A percentile compares a stretch with the other conserved stretches of the same genome.
phyloP scores from a whole-genome alignment of 2,329 filamentous ascomycete genomes.

The Fusarium pseudograminearum region DNA sequence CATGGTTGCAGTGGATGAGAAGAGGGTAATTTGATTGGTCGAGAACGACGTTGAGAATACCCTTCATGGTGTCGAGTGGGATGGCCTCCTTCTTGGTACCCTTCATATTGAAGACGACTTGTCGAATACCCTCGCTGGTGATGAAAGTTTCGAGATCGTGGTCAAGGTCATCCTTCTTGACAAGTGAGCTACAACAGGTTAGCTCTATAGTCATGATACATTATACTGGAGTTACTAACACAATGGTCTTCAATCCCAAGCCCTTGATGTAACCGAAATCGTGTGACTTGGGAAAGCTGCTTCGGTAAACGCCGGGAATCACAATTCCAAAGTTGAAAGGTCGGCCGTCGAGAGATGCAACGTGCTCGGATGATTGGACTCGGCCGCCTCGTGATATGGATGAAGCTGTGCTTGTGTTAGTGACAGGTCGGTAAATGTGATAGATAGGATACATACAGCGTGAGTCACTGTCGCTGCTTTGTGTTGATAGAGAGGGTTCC shows the following conservation, averaged over 20 bases:
- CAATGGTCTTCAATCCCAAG: conserved; percentile 80
- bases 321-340: conserved; percentile 84
- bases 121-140: conserved; percentile 73
- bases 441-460: conserved; percentile 24
- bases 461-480: conserved; percentile 35
- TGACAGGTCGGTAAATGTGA: neutral
- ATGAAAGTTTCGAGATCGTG: conserved; percentile 72
- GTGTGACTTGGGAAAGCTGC: conserved; percentile 78
- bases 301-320: conserved; percentile 80
- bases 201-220: conserved; percentile 6
- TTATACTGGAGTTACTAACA: conserved; percentile 64
- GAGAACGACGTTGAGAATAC: conserved; percentile 78
- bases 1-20: conserved; percentile 93
- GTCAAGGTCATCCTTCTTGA: conserved; percentile 69
- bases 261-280: conserved; percentile 77
- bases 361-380: conserved; percentile 32
- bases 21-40: conserved; percentile 81
- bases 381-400: conserved; percentile 31
- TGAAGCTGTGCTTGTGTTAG: conserved; percentile 37
- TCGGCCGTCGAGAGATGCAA: conserved; percentile 48
- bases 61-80: conserved; percentile 73
- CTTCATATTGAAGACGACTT: conserved; percentile 80
- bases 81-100: conserved; percentile 89
- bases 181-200: conserved; percentile 64
- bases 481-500: conserved; percentile 29